Conservation (phyloP, 169 alveolate species). For the Toxoplasma gondii region DNA sequence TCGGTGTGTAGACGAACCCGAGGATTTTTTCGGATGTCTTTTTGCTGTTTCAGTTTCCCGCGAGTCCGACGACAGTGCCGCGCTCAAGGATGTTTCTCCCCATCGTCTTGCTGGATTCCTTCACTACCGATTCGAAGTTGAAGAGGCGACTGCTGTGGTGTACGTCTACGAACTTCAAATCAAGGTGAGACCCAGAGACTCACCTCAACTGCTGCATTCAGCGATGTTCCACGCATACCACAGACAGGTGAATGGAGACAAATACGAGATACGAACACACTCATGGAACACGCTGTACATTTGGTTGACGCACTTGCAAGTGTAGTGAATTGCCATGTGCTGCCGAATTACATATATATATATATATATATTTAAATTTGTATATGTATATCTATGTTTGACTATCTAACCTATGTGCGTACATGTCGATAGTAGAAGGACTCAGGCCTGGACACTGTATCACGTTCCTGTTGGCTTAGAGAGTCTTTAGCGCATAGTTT, state of each 20-base stretch:
- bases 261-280: not conserved
- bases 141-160: slow-evolving; percentile 51
- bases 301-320: too few relatives aligned
- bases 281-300: too few relatives aligned
- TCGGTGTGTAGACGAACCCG: too few relatives aligned
- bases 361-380: not conserved
- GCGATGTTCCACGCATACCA: not conserved
- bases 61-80: slow-evolving; percentile 23
- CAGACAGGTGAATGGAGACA: not conserved
- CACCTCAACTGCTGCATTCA: not conserved
- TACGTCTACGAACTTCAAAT: slow-evolving; percentile 50
- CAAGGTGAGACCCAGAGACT: not conserved
- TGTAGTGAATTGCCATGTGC: too few relatives aligned
- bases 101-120: slow-evolving; percentile 46
- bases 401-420: too few relatives aligned
- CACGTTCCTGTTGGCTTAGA: too few relatives aligned
- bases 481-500: too few relatives aligned
- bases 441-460: too few relatives aligned
- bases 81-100: not conserved
- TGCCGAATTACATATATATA: not conserved
- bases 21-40: not conserved
- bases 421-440: too few relatives aligned
- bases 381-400: not conserved
- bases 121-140: slow-evolving; percentile 57
- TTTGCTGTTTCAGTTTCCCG: not conserved